phyloP scores from a whole-genome alignment of 78 protist species.

The Trichosphaerium sp. region DNA sequence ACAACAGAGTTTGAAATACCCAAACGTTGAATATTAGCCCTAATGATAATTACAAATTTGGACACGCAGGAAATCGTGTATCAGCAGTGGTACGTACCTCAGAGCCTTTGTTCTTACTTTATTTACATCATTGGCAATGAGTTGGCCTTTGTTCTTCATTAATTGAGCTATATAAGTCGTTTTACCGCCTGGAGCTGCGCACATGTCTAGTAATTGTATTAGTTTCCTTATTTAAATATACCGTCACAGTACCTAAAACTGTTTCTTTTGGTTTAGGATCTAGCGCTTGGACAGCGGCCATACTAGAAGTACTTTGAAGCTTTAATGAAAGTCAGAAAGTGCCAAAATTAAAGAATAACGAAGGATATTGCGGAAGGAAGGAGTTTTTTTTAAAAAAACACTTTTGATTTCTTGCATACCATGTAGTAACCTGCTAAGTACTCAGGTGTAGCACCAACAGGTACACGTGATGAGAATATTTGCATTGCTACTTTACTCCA shows the following conservation, averaged over 20 bases:
- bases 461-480: slow-evolving; percentile 83
- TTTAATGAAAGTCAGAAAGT: too few species aligned
- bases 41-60: neutral
- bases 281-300: slow-evolving; percentile 92
- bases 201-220: slow-evolving; percentile 90
- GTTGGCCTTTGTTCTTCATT: slow-evolving; percentile 90
- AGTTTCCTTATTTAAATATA: too few species aligned
- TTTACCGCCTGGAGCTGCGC: slow-evolving; percentile 99
- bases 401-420: neutral
- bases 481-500: slow-evolving; percentile 91
- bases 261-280: slow-evolving; percentile 82
- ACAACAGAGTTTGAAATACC: slow-evolving; percentile 65
- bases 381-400: too few species aligned
- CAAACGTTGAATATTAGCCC: slow-evolving; percentile 10
- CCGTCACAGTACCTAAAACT: too few species aligned
- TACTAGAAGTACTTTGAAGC: slow-evolving; percentile 93
- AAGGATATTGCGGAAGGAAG: too few species aligned
- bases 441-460: slow-evolving; percentile 87
- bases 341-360: too few species aligned
- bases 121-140: slow-evolving; percentile 91
- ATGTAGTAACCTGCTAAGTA: slow-evolving; percentile 97
- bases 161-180: slow-evolving; percentile 87
- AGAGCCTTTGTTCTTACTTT: slow-evolving; percentile 73
- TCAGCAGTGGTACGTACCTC: slow-evolving; percentile 20
- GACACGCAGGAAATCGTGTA: neutral